Percentiles rank a stretch among this genome's conserved stretches.
Conservation (phyloP, 2,329 filamentous ascomycete species). For the Cadophora sp. region DNA sequence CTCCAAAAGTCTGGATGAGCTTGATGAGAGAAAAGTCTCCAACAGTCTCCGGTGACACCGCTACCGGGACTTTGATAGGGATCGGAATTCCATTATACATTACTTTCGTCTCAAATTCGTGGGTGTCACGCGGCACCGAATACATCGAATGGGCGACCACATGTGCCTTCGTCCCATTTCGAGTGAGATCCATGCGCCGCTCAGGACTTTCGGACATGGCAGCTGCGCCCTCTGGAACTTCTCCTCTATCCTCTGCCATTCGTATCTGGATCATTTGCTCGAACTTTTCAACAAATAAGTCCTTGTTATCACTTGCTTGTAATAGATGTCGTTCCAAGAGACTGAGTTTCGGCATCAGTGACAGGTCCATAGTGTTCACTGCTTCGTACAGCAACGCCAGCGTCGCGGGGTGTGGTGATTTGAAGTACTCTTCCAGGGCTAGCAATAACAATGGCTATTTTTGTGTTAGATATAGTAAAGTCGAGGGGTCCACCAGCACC, state of each 20-base stretch:
- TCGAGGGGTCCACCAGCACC: conserved; percentile 37
- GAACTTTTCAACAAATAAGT: conserved; percentile 97
- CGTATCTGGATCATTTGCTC: conserved; percentile 90
- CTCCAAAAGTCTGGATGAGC: conserved; percentile 92
- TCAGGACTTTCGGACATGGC: conserved; percentile 56
- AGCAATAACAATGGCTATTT: conserved; percentile 81
- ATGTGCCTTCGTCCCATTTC: conserved; percentile 68
- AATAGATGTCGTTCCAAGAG: conserved; percentile 84
- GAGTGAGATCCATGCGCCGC: conserved; percentile 46
- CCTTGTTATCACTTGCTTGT: conserved; percentile 90
- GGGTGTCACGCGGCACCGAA: conserved; percentile 87
- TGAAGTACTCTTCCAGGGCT: conserved; percentile 96
- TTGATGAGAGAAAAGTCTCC: conserved; percentile 98
- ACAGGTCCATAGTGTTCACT: conserved; percentile 96
- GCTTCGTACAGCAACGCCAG: conserved; percentile 88
- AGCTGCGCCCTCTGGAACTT: conserved; percentile 49
- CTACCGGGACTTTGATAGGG: conserved; percentile 94
- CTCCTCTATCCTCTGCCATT: conserved; percentile 67
- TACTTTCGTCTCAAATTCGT: conserved; percentile 96
- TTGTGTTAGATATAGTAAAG: conserved; percentile 31
- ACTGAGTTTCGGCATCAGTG: conserved; percentile 86
- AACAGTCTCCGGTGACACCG: conserved; percentile 92
- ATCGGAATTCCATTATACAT: conserved; percentile 97
- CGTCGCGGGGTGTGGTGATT: conserved; percentile 86
- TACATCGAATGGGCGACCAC: conserved; percentile 71